A percentile compares a stretch with the other conserved stretches of the same genome.
Conservation (phyloP, 257 asterid genomes). For the Gardenia jasminoides region DNA sequence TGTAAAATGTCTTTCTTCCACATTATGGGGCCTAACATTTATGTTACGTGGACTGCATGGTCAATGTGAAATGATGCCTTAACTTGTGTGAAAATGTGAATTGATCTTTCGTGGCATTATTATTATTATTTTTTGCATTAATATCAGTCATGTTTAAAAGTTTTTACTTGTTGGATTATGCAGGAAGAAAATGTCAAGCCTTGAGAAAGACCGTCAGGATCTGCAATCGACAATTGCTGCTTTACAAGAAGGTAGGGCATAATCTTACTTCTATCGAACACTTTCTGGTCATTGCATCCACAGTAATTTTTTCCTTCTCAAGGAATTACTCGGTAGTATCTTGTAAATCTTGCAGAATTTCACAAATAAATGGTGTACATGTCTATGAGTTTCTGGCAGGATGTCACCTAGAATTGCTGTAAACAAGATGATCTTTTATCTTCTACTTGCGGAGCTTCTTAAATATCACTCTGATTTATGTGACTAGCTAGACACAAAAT, state of each 20-base stretch:
- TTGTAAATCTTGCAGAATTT: background rate
- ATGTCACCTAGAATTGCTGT: background rate
- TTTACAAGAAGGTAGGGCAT: conserved; percentile 74
- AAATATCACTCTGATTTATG: background rate
- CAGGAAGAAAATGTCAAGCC: conserved; percentile 80
- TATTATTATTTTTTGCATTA: background rate
- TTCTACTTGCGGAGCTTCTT: background rate
- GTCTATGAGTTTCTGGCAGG: background rate
- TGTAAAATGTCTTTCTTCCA: background rate
- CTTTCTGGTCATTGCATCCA: background rate
- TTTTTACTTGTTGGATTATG: conserved; percentile 10
- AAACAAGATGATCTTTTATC: background rate
- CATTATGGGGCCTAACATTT: background rate
- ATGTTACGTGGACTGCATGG: background rate
- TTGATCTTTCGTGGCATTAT: background rate
- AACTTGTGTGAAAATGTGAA: background rate
- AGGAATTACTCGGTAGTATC: background rate
- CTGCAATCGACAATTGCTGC: conserved; percentile 82
- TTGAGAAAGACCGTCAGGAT: conserved; percentile 92
- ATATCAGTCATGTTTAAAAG: background rate
- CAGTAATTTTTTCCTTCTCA: background rate
- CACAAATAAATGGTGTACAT: background rate
- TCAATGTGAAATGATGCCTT: background rate
- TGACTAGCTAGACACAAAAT: background rate
- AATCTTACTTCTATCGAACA: background rate